These are phyloP conservation scores for Tuber indicum DNA, from an alignment of 495 filamentous ascomycete genomes.

Conservation along the genomic window DNA sequence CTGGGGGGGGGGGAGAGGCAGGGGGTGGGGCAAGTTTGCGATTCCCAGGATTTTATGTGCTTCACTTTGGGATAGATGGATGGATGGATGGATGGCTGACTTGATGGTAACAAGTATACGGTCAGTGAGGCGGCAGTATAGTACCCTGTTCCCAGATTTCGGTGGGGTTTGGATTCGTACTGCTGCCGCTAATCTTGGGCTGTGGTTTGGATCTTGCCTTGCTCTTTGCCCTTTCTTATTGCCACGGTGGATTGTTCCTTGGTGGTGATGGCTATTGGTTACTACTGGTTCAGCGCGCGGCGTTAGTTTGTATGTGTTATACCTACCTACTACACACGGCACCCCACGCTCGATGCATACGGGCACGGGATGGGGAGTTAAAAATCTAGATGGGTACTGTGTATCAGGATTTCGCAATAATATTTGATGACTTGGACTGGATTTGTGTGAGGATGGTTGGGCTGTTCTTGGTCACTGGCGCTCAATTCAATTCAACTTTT, in stretches of 20 bases:
- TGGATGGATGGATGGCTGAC: too few species aligned
- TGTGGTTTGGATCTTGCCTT: not conserved
- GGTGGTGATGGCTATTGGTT: not conserved
- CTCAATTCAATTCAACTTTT: not conserved
- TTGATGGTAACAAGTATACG: not conserved
- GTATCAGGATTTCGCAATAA: not conserved
- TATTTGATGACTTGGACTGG: not conserved
- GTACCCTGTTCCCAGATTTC: not conserved
- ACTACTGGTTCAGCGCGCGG: not conserved
- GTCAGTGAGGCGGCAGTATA: not conserved
- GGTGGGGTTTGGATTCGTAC: constrained; percentile 1
- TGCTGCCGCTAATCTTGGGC: constrained; percentile 1
- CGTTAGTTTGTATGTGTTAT: not conserved
- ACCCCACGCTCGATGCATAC: not conserved
- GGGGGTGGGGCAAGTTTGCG: not conserved
- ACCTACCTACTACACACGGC: not conserved
- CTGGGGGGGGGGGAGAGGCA: too few species aligned
- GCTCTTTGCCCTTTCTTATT: not conserved
- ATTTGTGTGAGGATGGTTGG: not conserved
- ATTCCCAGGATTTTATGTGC: constrained; percentile 2
- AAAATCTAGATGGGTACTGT: not conserved
- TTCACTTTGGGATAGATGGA: not conserved
- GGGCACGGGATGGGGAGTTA: not conserved
- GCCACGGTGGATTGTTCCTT: not conserved
- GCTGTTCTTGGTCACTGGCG: not conserved